A percentile compares a stretch with the other conserved stretches of the same genome.
Evolutionary conservation across 2,329 filamentous ascomycete species (phyloP).

Genomic region (Cladorrhinum sp.): DNA sequence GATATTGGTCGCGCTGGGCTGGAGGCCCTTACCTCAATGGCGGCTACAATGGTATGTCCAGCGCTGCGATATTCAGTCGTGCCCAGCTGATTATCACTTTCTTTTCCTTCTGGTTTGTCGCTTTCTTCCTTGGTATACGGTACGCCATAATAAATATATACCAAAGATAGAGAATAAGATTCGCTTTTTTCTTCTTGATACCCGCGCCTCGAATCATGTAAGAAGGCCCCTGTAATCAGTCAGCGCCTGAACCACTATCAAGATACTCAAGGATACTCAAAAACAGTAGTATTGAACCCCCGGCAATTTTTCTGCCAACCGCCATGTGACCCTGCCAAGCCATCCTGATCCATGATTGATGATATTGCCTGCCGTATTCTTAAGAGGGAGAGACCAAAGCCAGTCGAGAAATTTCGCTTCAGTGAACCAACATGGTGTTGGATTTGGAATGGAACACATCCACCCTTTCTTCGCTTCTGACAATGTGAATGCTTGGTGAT

Average conservation of each 20-base stretch:
- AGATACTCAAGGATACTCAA: not conserved
- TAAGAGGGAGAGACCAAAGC: too few relatives aligned
- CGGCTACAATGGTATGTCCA: too few relatives aligned
- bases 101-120: too few relatives aligned
- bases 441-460: not conserved
- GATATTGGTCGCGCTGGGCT: too few relatives aligned
- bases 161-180: not conserved
- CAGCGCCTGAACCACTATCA: not conserved
- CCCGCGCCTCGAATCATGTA: not conserved
- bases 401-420: too few relatives aligned
- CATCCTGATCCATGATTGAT: not conserved
- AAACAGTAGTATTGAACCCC: not conserved
- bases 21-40: too few relatives aligned
- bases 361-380: not conserved
- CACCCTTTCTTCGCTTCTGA: not conserved
- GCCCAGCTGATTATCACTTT: too few relatives aligned
- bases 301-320: not conserved
- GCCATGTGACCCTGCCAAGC: not conserved
- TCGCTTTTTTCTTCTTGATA: not conserved
- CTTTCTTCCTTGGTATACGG: not conserved
- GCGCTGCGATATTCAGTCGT: too few relatives aligned
- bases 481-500: not conserved
- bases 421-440: not conserved
- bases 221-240: slow-evolving; percentile 6
- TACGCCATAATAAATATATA: not conserved